Conservation (phyloP, 2,329 filamentous ascomycete genomes). For the Aspergillus glaucus region DNA sequence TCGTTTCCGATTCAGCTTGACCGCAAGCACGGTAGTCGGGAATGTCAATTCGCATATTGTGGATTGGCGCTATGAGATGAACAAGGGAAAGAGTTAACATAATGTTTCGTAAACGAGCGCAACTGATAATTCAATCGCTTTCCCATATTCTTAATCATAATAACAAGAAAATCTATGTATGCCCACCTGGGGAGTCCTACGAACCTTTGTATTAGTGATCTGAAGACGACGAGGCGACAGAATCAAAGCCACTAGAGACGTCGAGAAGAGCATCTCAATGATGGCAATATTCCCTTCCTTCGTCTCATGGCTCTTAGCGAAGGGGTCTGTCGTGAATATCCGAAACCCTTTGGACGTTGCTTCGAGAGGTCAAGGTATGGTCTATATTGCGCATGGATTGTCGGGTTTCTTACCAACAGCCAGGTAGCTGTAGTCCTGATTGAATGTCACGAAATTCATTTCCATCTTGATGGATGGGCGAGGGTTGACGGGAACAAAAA, state of each 20-base stretch:
- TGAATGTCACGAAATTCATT: constrained; percentile 98
- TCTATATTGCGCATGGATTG: constrained; percentile 3
- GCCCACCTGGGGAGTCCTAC: constrained; percentile 15
- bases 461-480: constrained; percentile 48
- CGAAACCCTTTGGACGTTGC: constrained; percentile 91
- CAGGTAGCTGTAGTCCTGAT: constrained; percentile 96
- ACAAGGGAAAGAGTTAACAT: constrained; percentile 8
- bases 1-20: constrained; percentile 88
- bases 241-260: constrained; percentile 88
- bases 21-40: constrained; percentile 88
- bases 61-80: constrained; percentile 53
- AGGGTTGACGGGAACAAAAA: background rate
- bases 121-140: background rate
- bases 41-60: constrained; percentile 99
- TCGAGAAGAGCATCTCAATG: constrained; percentile 98
- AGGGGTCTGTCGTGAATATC: constrained; percentile 94
- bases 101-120: background rate
- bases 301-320: constrained; percentile 88
- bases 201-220: constrained; percentile 94
- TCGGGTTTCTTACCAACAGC: constrained; percentile 66
- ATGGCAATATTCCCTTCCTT: constrained; percentile 93
- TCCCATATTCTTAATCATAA: background rate
- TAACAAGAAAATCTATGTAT: background rate
- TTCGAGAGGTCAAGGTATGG: constrained; percentile 32
- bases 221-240: constrained; percentile 85